A percentile compares a stretch with the other conserved stretches of the same genome.
Conservation (phyloP, 2,329 filamentous ascomycete species). For the Fusarium goolgardi region DNA sequence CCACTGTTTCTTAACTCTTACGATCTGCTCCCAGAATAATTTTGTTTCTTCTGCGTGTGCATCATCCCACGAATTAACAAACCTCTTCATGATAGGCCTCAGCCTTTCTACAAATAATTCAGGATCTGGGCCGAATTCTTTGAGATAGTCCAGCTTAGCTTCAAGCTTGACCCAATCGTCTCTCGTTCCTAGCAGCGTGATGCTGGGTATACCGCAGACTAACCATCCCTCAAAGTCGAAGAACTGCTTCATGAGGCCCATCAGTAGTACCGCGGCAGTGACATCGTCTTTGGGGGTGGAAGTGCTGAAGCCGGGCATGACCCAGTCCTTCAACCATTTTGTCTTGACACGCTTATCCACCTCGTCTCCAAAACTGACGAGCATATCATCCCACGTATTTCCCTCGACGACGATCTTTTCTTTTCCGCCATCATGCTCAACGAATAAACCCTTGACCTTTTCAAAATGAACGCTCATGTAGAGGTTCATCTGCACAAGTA, state of each 20-base stretch:
- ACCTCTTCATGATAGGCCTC: slow-evolving; percentile 57
- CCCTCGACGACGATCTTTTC: slow-evolving; percentile 53
- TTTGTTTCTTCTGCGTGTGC: slow-evolving; percentile 49
- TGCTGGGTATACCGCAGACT: slow-evolving; percentile 57
- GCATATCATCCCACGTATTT: slow-evolving; percentile 44
- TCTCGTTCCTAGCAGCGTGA: slow-evolving; percentile 55
- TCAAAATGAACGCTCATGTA: slow-evolving; percentile 63
- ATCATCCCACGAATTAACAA: slow-evolving; percentile 59
- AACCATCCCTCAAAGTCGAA: slow-evolving; percentile 53
- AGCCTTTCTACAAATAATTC: slow-evolving; percentile 54
- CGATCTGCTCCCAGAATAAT: slow-evolving; percentile 59
- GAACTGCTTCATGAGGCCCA: slow-evolving; percentile 57
- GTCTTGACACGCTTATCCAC: slow-evolving; percentile 56
- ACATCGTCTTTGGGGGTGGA: slow-evolving; percentile 54
- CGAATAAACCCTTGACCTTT: slow-evolving; percentile 58
- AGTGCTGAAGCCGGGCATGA: slow-evolving; percentile 58
- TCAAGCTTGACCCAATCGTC: slow-evolving; percentile 57
- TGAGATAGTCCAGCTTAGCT: slow-evolving; percentile 56
- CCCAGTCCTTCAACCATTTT: slow-evolving; percentile 56
- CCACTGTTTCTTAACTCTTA: slow-evolving; percentile 50
- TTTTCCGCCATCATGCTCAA: slow-evolving; percentile 55
- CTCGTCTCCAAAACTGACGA: slow-evolving; percentile 53
- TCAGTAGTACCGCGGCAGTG: slow-evolving; percentile 58
- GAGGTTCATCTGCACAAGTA: slow-evolving; percentile 63
- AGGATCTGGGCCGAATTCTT: slow-evolving; percentile 58